Conservation (phyloP, 2,329 filamentous ascomycete genomes). For the Pseudocercospora fijiensis region DNA sequence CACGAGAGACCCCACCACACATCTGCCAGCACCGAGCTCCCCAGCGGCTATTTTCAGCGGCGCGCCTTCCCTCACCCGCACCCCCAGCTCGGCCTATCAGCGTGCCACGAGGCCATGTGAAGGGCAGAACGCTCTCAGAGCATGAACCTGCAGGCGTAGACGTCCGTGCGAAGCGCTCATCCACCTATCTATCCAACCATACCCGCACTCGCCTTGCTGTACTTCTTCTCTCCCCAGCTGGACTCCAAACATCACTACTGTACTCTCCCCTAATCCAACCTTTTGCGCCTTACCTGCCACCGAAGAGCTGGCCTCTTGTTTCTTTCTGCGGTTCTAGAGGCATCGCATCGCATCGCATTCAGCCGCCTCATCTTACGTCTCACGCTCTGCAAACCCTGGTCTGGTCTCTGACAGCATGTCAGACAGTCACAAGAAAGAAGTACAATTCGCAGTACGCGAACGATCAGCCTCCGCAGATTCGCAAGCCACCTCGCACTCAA, state of each 20-base stretch:
- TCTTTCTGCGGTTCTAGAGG: constrained; percentile 29
- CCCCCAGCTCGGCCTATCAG: constrained; percentile 23
- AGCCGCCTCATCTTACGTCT: constrained; percentile 17
- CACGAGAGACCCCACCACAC: constrained; percentile 1
- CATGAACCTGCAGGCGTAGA: constrained; percentile 16
- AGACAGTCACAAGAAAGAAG: constrained; percentile 47
- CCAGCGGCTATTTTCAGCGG: constrained; percentile 24
- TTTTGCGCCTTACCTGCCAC: constrained; percentile 25
- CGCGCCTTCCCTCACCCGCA: constrained; percentile 16
- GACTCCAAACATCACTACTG: constrained; percentile 25
- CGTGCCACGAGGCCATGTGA: constrained; percentile 13
- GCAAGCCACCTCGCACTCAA: constrained; percentile 28
- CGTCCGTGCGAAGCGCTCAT: constrained; percentile 31
- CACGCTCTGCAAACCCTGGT: constrained; percentile 1
- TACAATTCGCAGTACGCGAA: constrained; percentile 44
- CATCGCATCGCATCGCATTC: constrained; percentile 10
- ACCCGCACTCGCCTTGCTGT: background rate
- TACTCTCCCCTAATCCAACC: constrained; percentile 19
- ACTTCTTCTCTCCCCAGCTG: constrained; percentile 26
- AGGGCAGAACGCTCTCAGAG: constrained; percentile 4
- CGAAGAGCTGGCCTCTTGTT: constrained; percentile 38
- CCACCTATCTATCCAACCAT: constrained; percentile 9
- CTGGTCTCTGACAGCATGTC: constrained; percentile 44
- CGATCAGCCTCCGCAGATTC: constrained; percentile 37
- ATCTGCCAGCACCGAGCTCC: constrained; percentile 10